Conservation (phyloP, 129 eudicot genomes). For the Pseudognaphalium luteoalbum region DNA sequence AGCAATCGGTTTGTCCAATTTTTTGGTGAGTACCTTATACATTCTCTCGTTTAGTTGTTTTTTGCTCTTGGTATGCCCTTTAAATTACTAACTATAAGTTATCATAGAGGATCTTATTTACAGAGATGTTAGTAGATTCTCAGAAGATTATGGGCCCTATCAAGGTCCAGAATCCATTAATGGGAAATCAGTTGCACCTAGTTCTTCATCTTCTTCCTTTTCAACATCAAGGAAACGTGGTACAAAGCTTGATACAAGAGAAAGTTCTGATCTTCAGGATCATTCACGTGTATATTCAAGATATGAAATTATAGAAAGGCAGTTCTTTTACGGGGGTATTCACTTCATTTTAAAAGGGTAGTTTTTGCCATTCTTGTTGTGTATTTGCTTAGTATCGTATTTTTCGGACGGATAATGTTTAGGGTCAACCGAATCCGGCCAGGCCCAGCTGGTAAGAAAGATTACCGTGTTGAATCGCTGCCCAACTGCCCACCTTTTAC, state of each 20-base stretch:
- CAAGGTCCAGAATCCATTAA: conserved; percentile 34
- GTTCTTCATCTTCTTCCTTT: conserved; percentile 36
- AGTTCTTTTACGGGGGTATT: conserved; percentile 43
- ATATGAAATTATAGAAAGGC: conserved; percentile 46
- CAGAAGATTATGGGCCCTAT: conserved; percentile 34
- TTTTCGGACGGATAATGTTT: too few species aligned
- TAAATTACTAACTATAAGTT: background rate
- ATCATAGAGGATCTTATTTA: conserved; percentile 65
- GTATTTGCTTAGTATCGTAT: background rate
- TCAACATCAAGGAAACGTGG: conserved; percentile 35
- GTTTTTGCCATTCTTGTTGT: conserved; percentile 17
- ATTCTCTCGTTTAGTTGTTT: background rate
- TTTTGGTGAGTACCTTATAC: conserved; percentile 52
- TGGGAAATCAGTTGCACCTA: conserved; percentile 22
- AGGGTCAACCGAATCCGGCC: background rate
- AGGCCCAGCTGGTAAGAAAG: background rate
- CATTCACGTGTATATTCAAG: conserved; percentile 36
- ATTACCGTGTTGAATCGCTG: background rate
- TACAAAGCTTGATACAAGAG: conserved; percentile 28
- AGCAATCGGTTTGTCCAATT: conserved; percentile 58
- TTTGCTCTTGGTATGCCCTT: background rate
- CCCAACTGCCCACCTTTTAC: background rate
- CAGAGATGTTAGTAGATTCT: conserved; percentile 49
- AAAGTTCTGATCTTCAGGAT: conserved; percentile 33
- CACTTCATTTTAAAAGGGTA: conserved; percentile 70